Percentiles rank a stretch among this genome's conserved stretches.
phyloP scores from a whole-genome alignment of 2,329 filamentous ascomycete species.

The Fusarium sp. region DNA sequence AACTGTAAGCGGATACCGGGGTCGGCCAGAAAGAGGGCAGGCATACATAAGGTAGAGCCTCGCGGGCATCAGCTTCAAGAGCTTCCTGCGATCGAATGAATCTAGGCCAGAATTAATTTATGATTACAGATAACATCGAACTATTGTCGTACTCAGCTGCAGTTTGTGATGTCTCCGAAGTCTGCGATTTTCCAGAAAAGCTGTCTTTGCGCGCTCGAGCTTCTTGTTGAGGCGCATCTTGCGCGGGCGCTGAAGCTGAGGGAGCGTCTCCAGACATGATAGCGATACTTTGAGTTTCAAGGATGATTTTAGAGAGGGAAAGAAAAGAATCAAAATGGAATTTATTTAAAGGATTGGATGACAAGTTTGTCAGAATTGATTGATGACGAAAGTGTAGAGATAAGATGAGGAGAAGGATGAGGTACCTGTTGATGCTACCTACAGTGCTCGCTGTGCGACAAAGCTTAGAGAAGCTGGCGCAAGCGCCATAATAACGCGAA shows the following conservation, averaged over 20 bases:
- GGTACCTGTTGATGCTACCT: background rate
- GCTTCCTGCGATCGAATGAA: conserved; percentile 91
- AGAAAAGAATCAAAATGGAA: background rate
- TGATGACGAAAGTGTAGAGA: conserved; percentile 20
- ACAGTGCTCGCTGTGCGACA: background rate
- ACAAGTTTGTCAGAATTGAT: conserved; percentile 7
- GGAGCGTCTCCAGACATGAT: conserved; percentile 57
- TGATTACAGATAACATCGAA: accelerated
- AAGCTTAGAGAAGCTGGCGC: conserved; percentile 1
- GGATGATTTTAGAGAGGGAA: background rate
- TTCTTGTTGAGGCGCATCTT: conserved; percentile 41
- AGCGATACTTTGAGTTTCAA: background rate
- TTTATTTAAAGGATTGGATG: conserved; percentile 6
- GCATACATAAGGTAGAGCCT: conserved; percentile 90
- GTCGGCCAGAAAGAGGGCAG: conserved; percentile 4
- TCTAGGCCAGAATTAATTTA: conserved; percentile 56
- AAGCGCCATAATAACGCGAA: conserved; percentile 36
- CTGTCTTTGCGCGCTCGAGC: conserved; percentile 63
- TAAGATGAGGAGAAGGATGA: conserved; percentile 24
- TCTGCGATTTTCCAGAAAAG: conserved; percentile 67
- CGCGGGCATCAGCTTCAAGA: conserved; percentile 93
- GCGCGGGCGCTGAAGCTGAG: conserved; percentile 44
- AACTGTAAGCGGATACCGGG: conserved; percentile 37
- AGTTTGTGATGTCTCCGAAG: conserved; percentile 76
- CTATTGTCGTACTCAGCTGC: conserved; percentile 71